A percentile compares a stretch with the other conserved stretches of the same genome.
These are phyloP conservation scores for Candida quercuum DNA, from an alignment of 805 yeast species.

Conservation along the genomic window DNA sequence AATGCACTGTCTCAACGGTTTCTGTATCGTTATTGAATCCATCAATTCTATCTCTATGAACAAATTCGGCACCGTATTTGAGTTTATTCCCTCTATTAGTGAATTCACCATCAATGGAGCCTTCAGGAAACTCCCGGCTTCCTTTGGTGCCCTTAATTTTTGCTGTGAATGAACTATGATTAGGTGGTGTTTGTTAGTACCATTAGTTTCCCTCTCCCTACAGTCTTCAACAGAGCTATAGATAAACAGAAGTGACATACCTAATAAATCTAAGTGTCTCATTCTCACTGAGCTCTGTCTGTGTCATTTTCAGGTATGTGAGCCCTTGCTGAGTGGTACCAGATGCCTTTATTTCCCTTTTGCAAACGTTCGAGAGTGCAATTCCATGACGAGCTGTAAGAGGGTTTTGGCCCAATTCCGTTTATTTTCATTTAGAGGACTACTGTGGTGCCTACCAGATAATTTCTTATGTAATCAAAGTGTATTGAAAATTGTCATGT, in stretches of 20 bases:
- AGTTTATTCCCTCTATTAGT: slow-evolving; percentile 57
- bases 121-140: slow-evolving; percentile 6
- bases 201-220: too few relatives aligned
- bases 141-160: slow-evolving; percentile 11
- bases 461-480: too few relatives aligned
- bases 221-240: too few relatives aligned
- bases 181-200: not conserved
- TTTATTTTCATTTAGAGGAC: too few relatives aligned
- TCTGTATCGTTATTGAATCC: slow-evolving; percentile 26
- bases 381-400: too few relatives aligned
- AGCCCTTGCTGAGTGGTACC: too few relatives aligned
- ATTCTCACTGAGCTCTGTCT: slow-evolving; percentile 6
- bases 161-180: slow-evolving; percentile 7
- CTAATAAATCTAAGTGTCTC: slow-evolving; percentile 8
- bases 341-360: too few relatives aligned
- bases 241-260: slow-evolving; percentile 11
- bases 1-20: slow-evolving; percentile 18
- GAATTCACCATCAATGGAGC: slow-evolving; percentile 26
- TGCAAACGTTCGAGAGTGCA: too few relatives aligned
- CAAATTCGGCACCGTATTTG: slow-evolving; percentile 40
- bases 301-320: too few relatives aligned
- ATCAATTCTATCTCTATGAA: slow-evolving; percentile 39
- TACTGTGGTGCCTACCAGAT: too few relatives aligned
- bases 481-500: too few relatives aligned
- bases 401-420: too few relatives aligned